phyloP scores from a whole-genome alignment of 1,139 yeast genomes.

The Kluyveromyces sp. region DNA sequence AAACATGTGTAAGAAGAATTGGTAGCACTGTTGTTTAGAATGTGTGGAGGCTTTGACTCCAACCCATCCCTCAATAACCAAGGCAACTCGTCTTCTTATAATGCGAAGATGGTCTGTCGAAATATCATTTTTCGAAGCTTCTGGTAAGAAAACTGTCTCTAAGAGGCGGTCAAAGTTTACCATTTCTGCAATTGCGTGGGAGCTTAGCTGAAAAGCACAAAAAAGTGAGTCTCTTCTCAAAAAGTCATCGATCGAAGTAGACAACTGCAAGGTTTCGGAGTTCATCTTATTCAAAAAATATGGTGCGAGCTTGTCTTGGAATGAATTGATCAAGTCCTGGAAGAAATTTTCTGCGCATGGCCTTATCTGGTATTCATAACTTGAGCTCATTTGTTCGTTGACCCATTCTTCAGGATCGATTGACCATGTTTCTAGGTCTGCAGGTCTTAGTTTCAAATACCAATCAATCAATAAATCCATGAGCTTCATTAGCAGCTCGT shows the following conservation, averaged over 20 bases:
- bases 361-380: conserved; percentile 79
- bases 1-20: conserved; percentile 39
- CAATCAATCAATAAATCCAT: conserved; percentile 62
- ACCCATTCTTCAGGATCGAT: conserved; percentile 91
- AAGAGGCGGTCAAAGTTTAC: conserved; percentile 60
- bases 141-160: conserved; percentile 57
- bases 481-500: conserved; percentile 47
- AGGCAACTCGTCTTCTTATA: conserved; percentile 69
- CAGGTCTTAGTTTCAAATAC: conserved; percentile 66
- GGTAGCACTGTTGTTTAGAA: conserved; percentile 54
- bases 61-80: conserved; percentile 77
- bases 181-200: conserved; percentile 55
- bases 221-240: conserved; percentile 72
- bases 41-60: conserved; percentile 55
- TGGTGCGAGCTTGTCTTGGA: conserved; percentile 54
- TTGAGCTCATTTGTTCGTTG: conserved; percentile 65
- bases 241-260: conserved; percentile 42
- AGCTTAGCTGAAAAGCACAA: conserved; percentile 73
- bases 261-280: conserved; percentile 30
- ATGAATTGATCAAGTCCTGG: conserved; percentile 62
- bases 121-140: conserved; percentile 35
- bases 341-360: conserved; percentile 86
- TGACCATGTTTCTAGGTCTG: conserved; percentile 75
- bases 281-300: conserved; percentile 61
- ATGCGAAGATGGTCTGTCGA: conserved; percentile 39